A percentile compares a stretch with the other conserved stretches of the same genome.
Conservation (phyloP, 2,329 filamentous ascomycete genomes). For the Knufia fluminis region DNA sequence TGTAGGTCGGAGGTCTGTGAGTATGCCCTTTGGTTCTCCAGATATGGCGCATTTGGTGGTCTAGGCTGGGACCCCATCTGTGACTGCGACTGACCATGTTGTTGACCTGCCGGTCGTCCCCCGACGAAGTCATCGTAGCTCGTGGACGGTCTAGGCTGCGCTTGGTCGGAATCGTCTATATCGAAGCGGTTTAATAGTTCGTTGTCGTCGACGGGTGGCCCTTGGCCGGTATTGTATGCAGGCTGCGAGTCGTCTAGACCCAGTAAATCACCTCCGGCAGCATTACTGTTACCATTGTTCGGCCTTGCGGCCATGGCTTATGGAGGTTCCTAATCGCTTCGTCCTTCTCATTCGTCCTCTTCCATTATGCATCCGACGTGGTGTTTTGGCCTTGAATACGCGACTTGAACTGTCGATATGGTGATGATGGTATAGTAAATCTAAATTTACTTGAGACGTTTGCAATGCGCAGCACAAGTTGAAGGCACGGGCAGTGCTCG, state of each 20-base stretch:
- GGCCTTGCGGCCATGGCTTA: constrained; percentile 18
- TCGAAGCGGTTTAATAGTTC: constrained; percentile 67
- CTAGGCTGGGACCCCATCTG: constrained; percentile 28
- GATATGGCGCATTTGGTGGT: constrained; percentile 23
- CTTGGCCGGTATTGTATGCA: constrained; percentile 63
- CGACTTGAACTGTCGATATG: neutral
- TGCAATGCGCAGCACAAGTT: neutral
- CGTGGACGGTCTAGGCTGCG: constrained; percentile 66
- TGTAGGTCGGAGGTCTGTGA: constrained; percentile 73
- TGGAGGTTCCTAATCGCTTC: constrained; percentile 4
- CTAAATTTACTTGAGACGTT: neutral
- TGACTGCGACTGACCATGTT: constrained; percentile 33
- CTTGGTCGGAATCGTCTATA: constrained; percentile 55
- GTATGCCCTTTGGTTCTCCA: constrained; percentile 39
- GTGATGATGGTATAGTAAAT: neutral
- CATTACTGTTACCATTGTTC: constrained; percentile 15
- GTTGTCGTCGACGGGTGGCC: constrained; percentile 71
- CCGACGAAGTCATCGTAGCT: constrained; percentile 96
- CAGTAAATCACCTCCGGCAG: constrained; percentile 32
- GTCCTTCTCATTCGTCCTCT: neutral
- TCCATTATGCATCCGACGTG: neutral
- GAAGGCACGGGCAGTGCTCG: neutral
- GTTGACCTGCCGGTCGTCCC: constrained; percentile 38
- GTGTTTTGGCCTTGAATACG: neutral
- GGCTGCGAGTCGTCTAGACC: constrained; percentile 34